Base-by-base conservation (phyloP, 2,329 filamentous ascomycete species). In the Cytospora piceicola region DNA sequence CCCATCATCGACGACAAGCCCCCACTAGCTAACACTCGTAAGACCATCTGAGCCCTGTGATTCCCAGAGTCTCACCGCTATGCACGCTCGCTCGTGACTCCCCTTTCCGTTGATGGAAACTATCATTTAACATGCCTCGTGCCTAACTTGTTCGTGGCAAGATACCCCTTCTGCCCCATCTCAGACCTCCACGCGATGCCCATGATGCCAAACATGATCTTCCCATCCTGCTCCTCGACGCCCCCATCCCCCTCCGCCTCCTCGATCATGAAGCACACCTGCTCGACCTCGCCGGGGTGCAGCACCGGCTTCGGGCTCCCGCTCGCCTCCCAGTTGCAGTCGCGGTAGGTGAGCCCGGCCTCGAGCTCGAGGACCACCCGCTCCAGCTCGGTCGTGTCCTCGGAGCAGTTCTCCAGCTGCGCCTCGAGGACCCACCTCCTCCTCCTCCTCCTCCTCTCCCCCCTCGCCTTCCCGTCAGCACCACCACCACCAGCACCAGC, bases 371-470 rank as follows among this genome's bases (percentile, higher is more conserved):
- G 75, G 36, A 79, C 78, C 34, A 88, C 85, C 67, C 80, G 81
- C 77, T 96, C 92, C 60, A 99, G 83, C 73, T 91, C 87, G 70
- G 98, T 90, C 5, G 88, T 82, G 54, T 89, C 89, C 75, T 97
- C 94, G 56, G 92, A 92, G 74, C 94, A 91, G 77, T 98, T 99
- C 81, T 99, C 95, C 66, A 99, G 78, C 79, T 99, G 95, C 30
- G 94, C 95, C 77, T 99, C 95, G 58, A 99, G 82, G 17, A 92
- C 88, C 85, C 92, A 97, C 66, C 79, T 75, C 67, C 80, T 66
- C 70, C 64, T 55, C 68, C 67, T 20, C 58, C 65, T 77, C 29
- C 59, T 14, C n/a, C 6, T 17, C 30, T 12, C 52, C 27, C 14
- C 20, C 15, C 3, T 15, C 11, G 3, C 46, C 8, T 11, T 27